These are phyloP conservation scores for Helianthus annuus DNA, from an alignment of 129 eudicot species.

Conservation along the genomic window HanXRQr2.0-SUNRISE NC_035438.2:78240581-78241080, in stretches of 20 bases:
- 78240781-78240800: slow-evolving; percentile 74
- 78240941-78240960: slow-evolving; percentile 10
- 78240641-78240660: no score
- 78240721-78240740: background rate
- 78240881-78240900: slow-evolving; percentile 80
- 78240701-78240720: background rate
- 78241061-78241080: no score
- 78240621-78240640: no score
- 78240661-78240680: no score
- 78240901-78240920: slow-evolving; percentile 44
- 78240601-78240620: no score
- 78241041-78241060: slow-evolving; percentile 23
- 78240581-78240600: no score
- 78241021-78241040: slow-evolving; percentile 28
- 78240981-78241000: no score
- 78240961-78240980: no score
- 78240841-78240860: slow-evolving; percentile 88
- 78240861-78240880: slow-evolving; percentile 95
- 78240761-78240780: slow-evolving; percentile 76
- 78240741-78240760: slow-evolving; percentile 43
- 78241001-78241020: slow-evolving; percentile 26
- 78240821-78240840: slow-evolving; percentile 74
- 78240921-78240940: slow-evolving; percentile 32
- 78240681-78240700: no score
- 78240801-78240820: slow-evolving; percentile 66